Conservation (phyloP, 148 eudicot genomes). For the Fallopia convolvulus region DNA sequence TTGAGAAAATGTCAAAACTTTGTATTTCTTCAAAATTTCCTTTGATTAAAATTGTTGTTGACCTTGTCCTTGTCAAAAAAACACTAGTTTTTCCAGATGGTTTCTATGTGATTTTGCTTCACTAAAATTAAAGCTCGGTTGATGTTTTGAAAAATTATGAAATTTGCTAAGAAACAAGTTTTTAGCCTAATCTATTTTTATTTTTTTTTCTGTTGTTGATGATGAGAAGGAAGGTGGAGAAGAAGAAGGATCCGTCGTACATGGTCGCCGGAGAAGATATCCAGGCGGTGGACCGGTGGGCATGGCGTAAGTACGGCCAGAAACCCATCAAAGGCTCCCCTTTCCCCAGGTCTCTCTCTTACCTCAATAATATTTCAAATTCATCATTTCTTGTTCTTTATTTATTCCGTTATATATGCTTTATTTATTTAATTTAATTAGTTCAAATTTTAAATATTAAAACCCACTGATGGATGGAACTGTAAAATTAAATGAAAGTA, state of each 20-base stretch:
- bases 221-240: not conserved
- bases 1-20: too few species aligned
- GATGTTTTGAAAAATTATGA: not conserved
- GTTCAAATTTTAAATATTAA: not conserved
- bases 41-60: too few species aligned
- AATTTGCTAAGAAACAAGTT: not conserved
- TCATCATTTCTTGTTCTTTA: not conserved
- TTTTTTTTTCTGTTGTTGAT: not conserved
- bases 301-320: constrained; percentile 9
- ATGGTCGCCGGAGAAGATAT: not conserved
- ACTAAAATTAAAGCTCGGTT: not conserved
- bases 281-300: not conserved
- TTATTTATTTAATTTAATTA: not conserved
- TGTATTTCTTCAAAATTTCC: too few species aligned
- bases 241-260: not conserved
- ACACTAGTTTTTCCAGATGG: not conserved
- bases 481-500: not conserved
- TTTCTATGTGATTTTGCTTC: not conserved
- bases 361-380: not conserved
- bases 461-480: not conserved
- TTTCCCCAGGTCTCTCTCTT: not conserved
- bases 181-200: not conserved
- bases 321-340: not conserved
- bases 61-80: too few species aligned
- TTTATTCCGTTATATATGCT: not conserved